These are phyloP conservation scores for Trichoderma simmonsii DNA, from an alignment of 2,329 filamentous ascomycete genomes.

Conservation along the genomic window DNA sequence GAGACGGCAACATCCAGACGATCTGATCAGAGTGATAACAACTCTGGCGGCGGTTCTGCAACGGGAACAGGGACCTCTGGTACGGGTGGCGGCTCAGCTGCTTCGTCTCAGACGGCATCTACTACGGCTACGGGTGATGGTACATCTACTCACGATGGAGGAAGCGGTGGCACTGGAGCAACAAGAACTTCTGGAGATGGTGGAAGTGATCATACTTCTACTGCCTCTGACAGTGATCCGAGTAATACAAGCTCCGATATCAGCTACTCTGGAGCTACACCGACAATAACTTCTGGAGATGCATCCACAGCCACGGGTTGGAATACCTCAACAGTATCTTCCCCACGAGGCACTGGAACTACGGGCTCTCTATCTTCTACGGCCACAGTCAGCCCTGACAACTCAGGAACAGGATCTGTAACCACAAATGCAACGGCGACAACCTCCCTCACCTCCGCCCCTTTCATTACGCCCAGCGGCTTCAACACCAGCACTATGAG, in stretches of 20 bases:
- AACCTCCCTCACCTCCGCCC: neutral
- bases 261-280: neutral
- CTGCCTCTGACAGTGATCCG: neutral
- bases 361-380: neutral
- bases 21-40: neutral
- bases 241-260: neutral
- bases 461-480: conserved; percentile 16
- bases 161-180: neutral
- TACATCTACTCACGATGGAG: neutral
- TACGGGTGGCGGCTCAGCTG: neutral
- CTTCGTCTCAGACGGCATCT: neutral
- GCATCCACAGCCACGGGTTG: neutral
- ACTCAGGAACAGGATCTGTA: neutral
- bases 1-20: neutral
- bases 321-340: conserved; percentile 2
- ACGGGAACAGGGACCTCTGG: neutral
- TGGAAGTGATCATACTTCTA: neutral
- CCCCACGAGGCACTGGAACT: neutral
- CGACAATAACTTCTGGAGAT: neutral
- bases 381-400: neutral
- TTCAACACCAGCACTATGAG: conserved; percentile 14
- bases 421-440: neutral
- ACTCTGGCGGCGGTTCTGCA: neutral
- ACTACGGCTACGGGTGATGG: neutral
- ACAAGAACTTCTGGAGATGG: neutral